A percentile compares a stretch with the other conserved stretches of the same genome.
Conservation (phyloP, 2,329 filamentous ascomycete genomes). For the Fusarium newnesense region DNA sequence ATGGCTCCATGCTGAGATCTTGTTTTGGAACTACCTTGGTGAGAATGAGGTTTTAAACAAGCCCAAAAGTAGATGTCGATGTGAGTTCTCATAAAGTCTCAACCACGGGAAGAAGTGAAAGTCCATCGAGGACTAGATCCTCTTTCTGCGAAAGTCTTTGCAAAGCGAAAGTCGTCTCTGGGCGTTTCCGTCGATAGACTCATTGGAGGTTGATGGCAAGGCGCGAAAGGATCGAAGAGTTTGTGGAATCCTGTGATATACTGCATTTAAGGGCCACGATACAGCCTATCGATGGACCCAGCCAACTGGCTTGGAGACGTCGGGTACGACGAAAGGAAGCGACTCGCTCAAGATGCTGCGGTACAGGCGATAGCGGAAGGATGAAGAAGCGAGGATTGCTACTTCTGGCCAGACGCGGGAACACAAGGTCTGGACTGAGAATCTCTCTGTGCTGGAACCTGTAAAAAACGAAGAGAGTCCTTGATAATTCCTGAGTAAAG, state of each 20-base stretch:
- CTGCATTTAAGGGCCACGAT: background rate
- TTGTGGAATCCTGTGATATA: background rate
- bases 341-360: constrained; percentile 24
- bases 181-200: background rate
- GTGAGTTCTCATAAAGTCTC: background rate
- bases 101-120: background rate
- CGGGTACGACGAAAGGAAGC: constrained; percentile 30
- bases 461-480: background rate
- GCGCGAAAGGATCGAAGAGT: background rate
- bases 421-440: constrained; percentile 11
- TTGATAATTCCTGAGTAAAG: background rate
- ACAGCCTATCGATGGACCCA: constrained; percentile 12
- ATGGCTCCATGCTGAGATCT: constrained; percentile 43
- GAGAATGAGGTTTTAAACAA: background rate
- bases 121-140: background rate
- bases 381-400: constrained; percentile 32
- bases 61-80: background rate
- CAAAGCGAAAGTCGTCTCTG: background rate
- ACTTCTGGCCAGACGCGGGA: constrained; percentile 18
- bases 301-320: constrained; percentile 25
- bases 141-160: background rate
- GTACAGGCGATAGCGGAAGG: constrained; percentile 33
- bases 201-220: background rate
- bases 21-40: background rate
- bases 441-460: background rate